These are phyloP conservation scores for Brasilioporus rufonigricans DNA, from an alignment of 768 basidiomycete species.

Conservation along the genomic window DNA sequence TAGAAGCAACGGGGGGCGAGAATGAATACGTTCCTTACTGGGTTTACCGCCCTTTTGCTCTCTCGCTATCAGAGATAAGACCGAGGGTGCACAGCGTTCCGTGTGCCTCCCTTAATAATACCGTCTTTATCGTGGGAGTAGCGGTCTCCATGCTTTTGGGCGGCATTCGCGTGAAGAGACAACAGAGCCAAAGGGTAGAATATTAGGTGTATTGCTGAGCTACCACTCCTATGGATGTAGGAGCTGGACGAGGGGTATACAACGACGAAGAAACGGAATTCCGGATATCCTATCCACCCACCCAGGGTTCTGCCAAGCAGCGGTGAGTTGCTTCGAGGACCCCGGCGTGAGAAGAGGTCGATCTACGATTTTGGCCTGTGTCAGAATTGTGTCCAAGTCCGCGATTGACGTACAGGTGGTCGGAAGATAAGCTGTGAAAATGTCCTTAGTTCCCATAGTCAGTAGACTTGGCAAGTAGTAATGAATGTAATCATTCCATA, in stretches of 20 bases:
- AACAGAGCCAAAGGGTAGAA: not conserved
- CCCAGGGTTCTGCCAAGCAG: too few relatives aligned
- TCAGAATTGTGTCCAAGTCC: too few relatives aligned
- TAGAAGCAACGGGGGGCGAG: not conserved
- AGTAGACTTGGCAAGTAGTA: not conserved
- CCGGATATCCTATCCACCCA: too few relatives aligned
- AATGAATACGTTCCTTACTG: not conserved
- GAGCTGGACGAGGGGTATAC: too few relatives aligned
- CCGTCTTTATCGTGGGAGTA: slow-evolving; percentile 13
- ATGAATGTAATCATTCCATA: not conserved
- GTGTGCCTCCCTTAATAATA: slow-evolving; percentile 1
- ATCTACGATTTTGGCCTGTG: too few relatives aligned
- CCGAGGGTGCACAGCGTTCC: not conserved
- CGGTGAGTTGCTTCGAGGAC: too few relatives aligned
- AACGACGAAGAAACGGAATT: too few relatives aligned
- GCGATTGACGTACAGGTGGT: not conserved
- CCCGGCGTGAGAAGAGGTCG: too few relatives aligned
- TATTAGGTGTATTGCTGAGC: not conserved
- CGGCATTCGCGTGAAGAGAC: not conserved
- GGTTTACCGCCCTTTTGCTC: not conserved
- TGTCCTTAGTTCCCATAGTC: not conserved
- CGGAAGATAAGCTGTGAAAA: not conserved
- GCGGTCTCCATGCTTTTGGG: not conserved
- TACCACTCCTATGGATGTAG: not conserved
- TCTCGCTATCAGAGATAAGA: slow-evolving; percentile 18